phyloP scores from a whole-genome alignment of 192 early-diverging fungal species.

The Paraglomus brasilianum region DNA sequence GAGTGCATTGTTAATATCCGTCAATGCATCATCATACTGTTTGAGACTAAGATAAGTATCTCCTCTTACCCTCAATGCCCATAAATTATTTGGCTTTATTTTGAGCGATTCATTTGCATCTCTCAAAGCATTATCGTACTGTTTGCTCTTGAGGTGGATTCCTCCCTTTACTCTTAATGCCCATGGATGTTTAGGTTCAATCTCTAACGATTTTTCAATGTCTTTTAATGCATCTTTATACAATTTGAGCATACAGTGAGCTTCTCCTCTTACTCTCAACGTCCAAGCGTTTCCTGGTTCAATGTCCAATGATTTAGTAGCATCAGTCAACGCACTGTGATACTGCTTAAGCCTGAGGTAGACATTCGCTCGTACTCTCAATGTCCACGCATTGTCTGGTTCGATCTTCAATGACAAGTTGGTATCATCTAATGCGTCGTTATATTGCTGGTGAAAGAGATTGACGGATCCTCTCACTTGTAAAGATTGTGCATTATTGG shows the following conservation, averaged over 20 bases:
- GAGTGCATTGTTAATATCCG: slow-evolving; percentile 12
- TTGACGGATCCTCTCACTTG: neutral
- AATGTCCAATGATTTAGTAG: neutral
- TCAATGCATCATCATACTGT: slow-evolving; percentile 13
- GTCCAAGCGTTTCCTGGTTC: slow-evolving; percentile 19
- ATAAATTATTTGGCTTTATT: neutral
- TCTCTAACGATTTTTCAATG: slow-evolving; percentile 8
- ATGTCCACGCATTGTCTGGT: slow-evolving; percentile 3
- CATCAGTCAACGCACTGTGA: neutral
- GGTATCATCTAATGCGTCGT: slow-evolving; percentile 4
- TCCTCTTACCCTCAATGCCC: neutral
- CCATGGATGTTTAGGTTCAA: neutral
- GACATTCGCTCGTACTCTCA: slow-evolving; percentile 13
- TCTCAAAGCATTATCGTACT: neutral
- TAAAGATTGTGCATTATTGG: neutral
- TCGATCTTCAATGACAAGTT: slow-evolving; percentile 12
- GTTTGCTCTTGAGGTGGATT: neutral
- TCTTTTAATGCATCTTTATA: slow-evolving; percentile 15
- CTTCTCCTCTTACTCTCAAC: slow-evolving; percentile 3
- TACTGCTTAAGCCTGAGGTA: neutral
- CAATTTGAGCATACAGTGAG: neutral
- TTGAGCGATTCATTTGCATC: neutral
- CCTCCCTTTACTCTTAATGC: neutral
- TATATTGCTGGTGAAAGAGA: neutral
- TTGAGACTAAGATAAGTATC: slow-evolving; percentile 4